These are phyloP conservation scores for Umbellularia californica DNA, from an alignment of 164 flowering plant genomes.

Conservation along the genomic window DNA sequence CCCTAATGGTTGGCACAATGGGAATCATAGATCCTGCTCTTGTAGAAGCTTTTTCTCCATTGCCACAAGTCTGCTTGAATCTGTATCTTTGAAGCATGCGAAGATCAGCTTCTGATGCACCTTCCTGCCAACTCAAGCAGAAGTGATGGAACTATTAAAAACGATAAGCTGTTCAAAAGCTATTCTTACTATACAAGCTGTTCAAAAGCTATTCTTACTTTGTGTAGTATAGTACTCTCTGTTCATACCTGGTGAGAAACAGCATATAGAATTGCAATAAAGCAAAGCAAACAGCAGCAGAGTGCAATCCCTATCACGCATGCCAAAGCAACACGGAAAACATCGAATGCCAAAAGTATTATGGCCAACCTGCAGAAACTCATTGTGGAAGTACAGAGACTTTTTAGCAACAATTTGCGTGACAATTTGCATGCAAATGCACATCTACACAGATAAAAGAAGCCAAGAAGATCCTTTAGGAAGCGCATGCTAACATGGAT, in stretches of 20 bases:
- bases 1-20: slow-evolving; percentile 35
- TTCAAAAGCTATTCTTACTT: background rate
- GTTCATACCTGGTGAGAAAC: slow-evolving; percentile 85
- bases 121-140: slow-evolving; percentile 55
- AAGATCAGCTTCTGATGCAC: slow-evolving; percentile 96
- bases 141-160: slow-evolving; percentile 3
- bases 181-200: background rate
- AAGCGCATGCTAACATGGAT: too few relatives aligned
- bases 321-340: slow-evolving; percentile 95
- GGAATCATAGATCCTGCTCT: slow-evolving; percentile 81
- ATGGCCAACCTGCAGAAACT: slow-evolving; percentile 82
- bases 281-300: slow-evolving; percentile 98
- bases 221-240: background rate
- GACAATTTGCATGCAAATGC: too few relatives aligned
- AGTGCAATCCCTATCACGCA: slow-evolving; percentile 94
- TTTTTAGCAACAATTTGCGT: background rate
- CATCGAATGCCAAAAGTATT: slow-evolving; percentile 94
- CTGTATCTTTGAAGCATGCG: slow-evolving; percentile 71
- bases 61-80: slow-evolving; percentile 30
- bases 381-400: slow-evolving; percentile 12
- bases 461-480: too few relatives aligned
- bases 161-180: background rate
- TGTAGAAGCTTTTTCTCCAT: slow-evolving; percentile 49
- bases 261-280: slow-evolving; percentile 92
- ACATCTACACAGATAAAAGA: too few relatives aligned